A percentile compares a stretch with the other conserved stretches of the same genome.
Conservation (phyloP, 2,329 filamentous ascomycete genomes). For the Incumbomyces lentus region DNA sequence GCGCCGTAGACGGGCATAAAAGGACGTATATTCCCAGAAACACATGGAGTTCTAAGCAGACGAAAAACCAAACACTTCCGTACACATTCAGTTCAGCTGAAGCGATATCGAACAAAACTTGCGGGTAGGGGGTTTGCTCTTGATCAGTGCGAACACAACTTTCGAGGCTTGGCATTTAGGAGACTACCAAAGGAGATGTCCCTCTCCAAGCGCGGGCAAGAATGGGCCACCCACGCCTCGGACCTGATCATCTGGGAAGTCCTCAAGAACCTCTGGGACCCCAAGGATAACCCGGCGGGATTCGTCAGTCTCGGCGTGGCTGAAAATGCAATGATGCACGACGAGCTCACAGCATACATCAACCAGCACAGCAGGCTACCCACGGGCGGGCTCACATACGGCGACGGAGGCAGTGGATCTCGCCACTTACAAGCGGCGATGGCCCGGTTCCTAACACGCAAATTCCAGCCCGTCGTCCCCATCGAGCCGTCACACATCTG, state of each 20-base stretch:
- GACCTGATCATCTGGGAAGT: slow-evolving; percentile 33
- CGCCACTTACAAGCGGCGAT: slow-evolving; percentile 22
- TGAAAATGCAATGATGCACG: slow-evolving; percentile 45
- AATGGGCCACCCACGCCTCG: slow-evolving; percentile 1
- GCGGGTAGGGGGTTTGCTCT: too few species aligned
- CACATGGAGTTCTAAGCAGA: too few species aligned
- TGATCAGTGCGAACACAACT: too few species aligned
- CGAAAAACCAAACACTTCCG: too few species aligned
- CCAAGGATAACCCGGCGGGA: slow-evolving; percentile 34
- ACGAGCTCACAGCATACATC: slow-evolving; percentile 32
- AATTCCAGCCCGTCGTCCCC: slow-evolving; percentile 23
- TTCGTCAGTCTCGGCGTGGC: slow-evolving; percentile 44
- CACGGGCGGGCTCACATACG: slow-evolving; percentile 26
- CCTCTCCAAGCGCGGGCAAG: slow-evolving; percentile 7
- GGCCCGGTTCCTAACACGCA: slow-evolving; percentile 25
- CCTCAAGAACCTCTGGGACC: slow-evolving; percentile 36
- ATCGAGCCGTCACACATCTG: slow-evolving; percentile 24
- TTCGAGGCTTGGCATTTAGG: too few species aligned
- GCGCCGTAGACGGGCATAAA: too few species aligned
- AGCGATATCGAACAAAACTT: too few species aligned
- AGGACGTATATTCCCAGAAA: too few species aligned
- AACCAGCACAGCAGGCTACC: slow-evolving; percentile 29
- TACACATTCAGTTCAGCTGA: too few species aligned
- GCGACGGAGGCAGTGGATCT: slow-evolving; percentile 27
- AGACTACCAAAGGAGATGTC: slow-evolving; percentile 5